phyloP scores from a whole-genome alignment of 345 rosid genomes.

The Psidium friedrichsthalianum region DNA sequence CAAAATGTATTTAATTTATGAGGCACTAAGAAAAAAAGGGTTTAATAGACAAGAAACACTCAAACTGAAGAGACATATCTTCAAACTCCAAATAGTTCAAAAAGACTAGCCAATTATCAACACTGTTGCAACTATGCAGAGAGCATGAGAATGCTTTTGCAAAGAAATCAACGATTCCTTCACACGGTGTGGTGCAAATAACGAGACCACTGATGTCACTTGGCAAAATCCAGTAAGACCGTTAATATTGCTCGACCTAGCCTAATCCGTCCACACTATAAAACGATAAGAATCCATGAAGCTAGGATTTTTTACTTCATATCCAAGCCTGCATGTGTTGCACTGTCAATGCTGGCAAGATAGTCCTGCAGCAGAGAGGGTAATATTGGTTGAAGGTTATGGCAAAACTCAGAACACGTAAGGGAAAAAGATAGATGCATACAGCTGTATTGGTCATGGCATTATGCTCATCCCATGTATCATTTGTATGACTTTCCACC shows the following conservation, averaged over 20 bases:
- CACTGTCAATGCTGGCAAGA: conserved; percentile 68
- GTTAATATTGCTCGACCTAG: not conserved
- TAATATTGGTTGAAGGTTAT: not conserved
- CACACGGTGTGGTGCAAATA: not conserved
- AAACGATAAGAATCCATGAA: not conserved
- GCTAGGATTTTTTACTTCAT: conserved; percentile 44
- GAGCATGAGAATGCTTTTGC: not conserved
- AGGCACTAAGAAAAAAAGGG: not conserved
- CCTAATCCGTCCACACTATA: not conserved
- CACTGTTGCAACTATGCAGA: not conserved
- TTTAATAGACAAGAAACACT: not conserved
- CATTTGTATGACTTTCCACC: conserved; percentile 51
- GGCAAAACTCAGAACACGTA: not conserved
- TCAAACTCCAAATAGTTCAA: not conserved
- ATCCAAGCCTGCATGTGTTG: conserved; percentile 46
- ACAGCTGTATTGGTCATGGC: conserved; percentile 83
- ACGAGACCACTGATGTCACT: not conserved
- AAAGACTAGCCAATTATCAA: not conserved
- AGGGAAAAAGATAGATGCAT: conserved; percentile 10
- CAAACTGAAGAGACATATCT: not conserved
- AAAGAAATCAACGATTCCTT: not conserved
- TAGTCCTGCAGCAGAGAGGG: conserved; percentile 52
- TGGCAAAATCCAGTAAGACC: not conserved
- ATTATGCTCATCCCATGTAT: conserved; percentile 76
- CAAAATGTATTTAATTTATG: not conserved